Evolutionary conservation across 306 rosid genomes (phyloP), one percentile per base, ranked within the genome.

Genomic region (Potentilla sterilis): DNA sequence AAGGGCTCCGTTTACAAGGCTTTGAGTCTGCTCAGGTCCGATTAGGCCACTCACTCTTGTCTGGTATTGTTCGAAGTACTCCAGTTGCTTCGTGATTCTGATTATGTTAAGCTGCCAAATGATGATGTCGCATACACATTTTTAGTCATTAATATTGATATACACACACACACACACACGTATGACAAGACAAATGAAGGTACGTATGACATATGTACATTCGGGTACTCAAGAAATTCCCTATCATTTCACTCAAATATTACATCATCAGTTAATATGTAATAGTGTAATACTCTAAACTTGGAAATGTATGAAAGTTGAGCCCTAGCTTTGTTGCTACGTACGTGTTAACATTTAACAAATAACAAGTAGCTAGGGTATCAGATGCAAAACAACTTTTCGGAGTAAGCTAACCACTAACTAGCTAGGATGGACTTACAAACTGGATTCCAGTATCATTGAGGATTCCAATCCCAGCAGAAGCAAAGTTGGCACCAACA

Each of bases 391-490:
- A 12, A 28, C 5, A 24, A 28, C 18, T 61, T 61, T 28, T 6
- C 5, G 35, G 43, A 15, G 22, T 49, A 18, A 13, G 18, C 7
- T 13, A 47, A 4, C 16, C 12, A 16, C 52, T 47, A 47, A 11
- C 34, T 15, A 9, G 21, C 34, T 15, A 9, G 21, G n/a, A 55
- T 35, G 43, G 19, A 77, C 95, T 81, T 74, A 93, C 98, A 87
- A 93, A 93, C 80, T 93, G 98, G 79, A 90, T 16, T 76, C 98
- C 98, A 0, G 96, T 93, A 80, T 93, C 98, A 38, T 93, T 93
- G 72, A 93, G 96, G 69, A 93, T 90, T 54, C 98, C 98, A 57
- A 93, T 90, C 38, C 98, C 98, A 61, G 98, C 98, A 1, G 98
- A 93, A 38, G 98, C 98, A 75, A 93, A 90, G 83, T 93, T 93